Evolutionary conservation across 2,329 filamentous ascomycete species (phyloP), one percentile per base, ranked within the genome.

Genomic region (Exophiala lecanii-corni): DNA sequence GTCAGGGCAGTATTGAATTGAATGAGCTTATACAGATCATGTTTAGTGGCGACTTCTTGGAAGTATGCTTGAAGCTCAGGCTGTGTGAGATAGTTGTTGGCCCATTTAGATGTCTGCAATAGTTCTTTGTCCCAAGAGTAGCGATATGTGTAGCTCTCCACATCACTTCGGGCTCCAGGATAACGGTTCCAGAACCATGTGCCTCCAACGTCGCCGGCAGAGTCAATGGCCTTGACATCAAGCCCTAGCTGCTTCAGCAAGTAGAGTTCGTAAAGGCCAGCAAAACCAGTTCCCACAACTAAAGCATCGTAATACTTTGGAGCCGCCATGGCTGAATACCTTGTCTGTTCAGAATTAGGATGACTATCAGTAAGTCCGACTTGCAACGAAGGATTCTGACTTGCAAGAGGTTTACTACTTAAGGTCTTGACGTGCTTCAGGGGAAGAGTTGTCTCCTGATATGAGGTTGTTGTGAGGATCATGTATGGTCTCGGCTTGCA

Each of bases 211-310:
- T 70, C 68, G 4, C 65, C 63, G 4, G 69, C 76, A 0, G 72
- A 70, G 45, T 80, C 76, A 47, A 71, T 72, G n/a, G 77, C 62
- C 18, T 67, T 63, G 2, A 65, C 59, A 7, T 69, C 70, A 16
- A 71, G 57, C 1, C 74, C 75, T 4, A 65, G 62, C 9, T 76
- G 68, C 2, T 72, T 69, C 7, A 77, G 65, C 0, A 67, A 67
- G 49, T 76, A 70, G 19, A 76, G 67, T 60, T 69, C 68, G 41
- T 72, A 76, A 15, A 74, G 58, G n/a, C 72, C 72, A 20, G 68
- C 49, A 38, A 58, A 56, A 2, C 59, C 57, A 5, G 57, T 53
- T 20, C 59, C 59, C 2, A 60, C 52, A 35, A 52, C 45, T 21
- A 58, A 45, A n/a, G 44, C 44, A 34, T 47, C 44, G 16, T 9